Evolutionary conservation across 1,284 basidiomycete species (phyloP), one percentile per base, ranked within the genome.

Genomic region (Fomitopsis schrenkii): DNA sequence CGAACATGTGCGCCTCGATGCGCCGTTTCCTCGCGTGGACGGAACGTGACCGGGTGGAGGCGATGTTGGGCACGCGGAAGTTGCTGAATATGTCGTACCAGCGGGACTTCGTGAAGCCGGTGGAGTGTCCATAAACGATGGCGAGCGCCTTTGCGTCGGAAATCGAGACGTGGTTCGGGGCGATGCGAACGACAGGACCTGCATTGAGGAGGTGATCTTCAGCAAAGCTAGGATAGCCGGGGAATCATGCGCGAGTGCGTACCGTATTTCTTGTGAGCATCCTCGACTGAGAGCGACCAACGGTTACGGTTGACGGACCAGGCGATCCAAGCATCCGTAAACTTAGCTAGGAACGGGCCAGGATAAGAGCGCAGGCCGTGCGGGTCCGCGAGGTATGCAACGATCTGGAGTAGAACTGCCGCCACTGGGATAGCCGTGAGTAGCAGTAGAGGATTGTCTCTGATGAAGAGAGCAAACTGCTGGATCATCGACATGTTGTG

Each of bases 21-120:
- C 93, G 94, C 72, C 93, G 85, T 75, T 95, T 95, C 55, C 93
- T 84, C 0, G 92, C 82, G 73, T 96, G 94, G 64, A 93, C 91
- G 2, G 75, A 72, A 44, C 93, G 80, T 70, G 87, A 85, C 52
- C 82, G 72, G 1, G 80, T 80, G 69, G 77, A 79, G 38, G 93
- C 61, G 42, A 58, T 53, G 15, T 36, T 77, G 1, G 87, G 84
- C 50, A 86, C 80, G 38, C 77, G 76, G 62, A 90, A 88, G 48
- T 76, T 88, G 40, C 89, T 87, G 64, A 82, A 83, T 2, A 66
- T 66, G 44, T 72, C 91, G 74, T 94, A 94, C 73, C 91, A 91
- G 19, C 83, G 71, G 7, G 86, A 82, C 72, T 93, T 93, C 61
- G 88, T 78, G 17, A 86, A 81, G 3, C 88, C 87, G 62, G 85